Conservation (phyloP, 1,284 basidiomycete genomes). For the Boletus subluridellus region DNA sequence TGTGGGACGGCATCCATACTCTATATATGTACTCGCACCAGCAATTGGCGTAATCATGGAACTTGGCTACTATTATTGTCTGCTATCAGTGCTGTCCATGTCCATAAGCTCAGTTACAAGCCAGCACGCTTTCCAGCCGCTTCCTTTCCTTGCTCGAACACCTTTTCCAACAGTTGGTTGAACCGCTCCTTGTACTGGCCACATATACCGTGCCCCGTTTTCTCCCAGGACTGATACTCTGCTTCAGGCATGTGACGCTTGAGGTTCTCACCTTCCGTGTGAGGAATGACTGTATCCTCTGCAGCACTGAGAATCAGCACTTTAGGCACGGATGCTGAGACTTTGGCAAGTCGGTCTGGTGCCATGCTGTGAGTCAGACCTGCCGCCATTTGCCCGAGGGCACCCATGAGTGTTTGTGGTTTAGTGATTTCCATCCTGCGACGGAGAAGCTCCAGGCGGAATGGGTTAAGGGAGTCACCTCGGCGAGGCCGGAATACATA, state of each 20-base stretch:
- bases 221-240: conserved; percentile 61
- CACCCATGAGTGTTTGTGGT: conserved; percentile 60
- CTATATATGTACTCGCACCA: not conserved
- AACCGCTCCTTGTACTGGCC: conserved; percentile 40
- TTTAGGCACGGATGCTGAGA: conserved; percentile 57
- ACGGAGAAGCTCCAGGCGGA: conserved; percentile 40
- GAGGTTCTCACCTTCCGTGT: conserved; percentile 55
- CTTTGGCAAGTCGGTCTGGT: conserved; percentile 49
- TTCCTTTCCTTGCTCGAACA: not conserved
- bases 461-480: not conserved
- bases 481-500: conserved; percentile 26
- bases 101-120: not conserved
- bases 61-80: not conserved
- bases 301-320: conserved; percentile 66
- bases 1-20: not conserved
- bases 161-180: too few relatives aligned
- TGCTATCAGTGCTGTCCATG: not conserved
- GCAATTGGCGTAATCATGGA: not conserved
- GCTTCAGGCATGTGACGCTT: conserved; percentile 65
- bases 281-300: conserved; percentile 65
- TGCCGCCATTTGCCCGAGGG: conserved; percentile 74
- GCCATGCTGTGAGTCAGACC: conserved; percentile 67
- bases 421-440: conserved; percentile 55
- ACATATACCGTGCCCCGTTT: conserved; percentile 67
- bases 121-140: not conserved